phyloP scores from a whole-genome alignment of 179 eudicot genomes.

The Patellifolia procumbens region DNA sequence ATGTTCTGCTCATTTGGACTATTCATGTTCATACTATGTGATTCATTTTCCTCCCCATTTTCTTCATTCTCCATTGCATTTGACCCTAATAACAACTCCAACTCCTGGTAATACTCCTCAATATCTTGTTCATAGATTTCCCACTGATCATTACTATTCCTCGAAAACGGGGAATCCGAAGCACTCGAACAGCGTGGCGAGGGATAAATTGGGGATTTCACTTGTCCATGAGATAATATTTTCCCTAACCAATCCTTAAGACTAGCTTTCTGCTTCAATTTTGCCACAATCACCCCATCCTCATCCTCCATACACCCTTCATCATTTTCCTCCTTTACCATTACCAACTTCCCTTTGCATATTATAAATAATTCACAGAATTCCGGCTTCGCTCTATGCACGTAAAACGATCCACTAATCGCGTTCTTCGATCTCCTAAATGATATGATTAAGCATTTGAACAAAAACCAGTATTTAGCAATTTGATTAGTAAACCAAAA shows the following conservation, averaged over 20 bases:
- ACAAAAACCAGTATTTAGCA: neutral
- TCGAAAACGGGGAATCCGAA: slow-evolving; percentile 31
- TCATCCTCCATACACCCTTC: slow-evolving; percentile 58
- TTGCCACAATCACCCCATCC: slow-evolving; percentile 48
- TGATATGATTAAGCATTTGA: slow-evolving; percentile 8
- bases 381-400: slow-evolving; percentile 60
- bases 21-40: slow-evolving; percentile 14
- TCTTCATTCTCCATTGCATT: slow-evolving; percentile 30
- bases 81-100: slow-evolving; percentile 45
- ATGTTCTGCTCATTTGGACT: slow-evolving; percentile 32
- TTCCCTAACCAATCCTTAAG: slow-evolving; percentile 58
- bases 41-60: slow-evolving; percentile 33
- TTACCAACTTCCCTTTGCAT: slow-evolving; percentile 56
- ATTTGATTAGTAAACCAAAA: neutral
- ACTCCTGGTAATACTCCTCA: slow-evolving; percentile 59
- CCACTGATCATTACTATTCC: slow-evolving; percentile 41
- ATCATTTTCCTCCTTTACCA: slow-evolving; percentile 52
- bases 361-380: slow-evolving; percentile 61
- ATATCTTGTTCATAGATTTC: slow-evolving; percentile 51
- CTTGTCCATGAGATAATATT: slow-evolving; percentile 30
- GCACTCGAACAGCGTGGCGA: slow-evolving; percentile 32
- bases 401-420: slow-evolving; percentile 45
- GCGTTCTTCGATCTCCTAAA: slow-evolving; percentile 55
- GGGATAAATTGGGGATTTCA: slow-evolving; percentile 27
- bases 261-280: slow-evolving; percentile 42